These are phyloP conservation scores for Penicillium sp. DNA, from an alignment of 2,329 filamentous ascomycete genomes.

Conservation along the genomic window DNA sequence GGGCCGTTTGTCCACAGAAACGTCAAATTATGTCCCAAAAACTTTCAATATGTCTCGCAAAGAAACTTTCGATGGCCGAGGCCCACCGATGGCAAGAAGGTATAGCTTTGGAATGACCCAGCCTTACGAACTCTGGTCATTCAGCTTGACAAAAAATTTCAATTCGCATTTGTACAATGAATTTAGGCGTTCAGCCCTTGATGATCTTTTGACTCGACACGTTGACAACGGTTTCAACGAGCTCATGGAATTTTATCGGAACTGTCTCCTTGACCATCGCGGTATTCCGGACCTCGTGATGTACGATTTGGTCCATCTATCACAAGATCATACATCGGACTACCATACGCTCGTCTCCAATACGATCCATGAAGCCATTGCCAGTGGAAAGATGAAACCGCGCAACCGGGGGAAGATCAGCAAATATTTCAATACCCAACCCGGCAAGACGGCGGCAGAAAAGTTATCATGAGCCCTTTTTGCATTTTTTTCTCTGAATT, in stretches of 20 bases:
- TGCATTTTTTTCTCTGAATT: constrained; percentile 7
- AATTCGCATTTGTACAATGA: constrained; percentile 67
- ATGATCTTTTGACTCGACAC: constrained; percentile 50
- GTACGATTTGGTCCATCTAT: constrained; percentile 48
- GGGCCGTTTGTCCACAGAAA: constrained; percentile 5
- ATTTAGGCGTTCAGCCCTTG: constrained; percentile 58
- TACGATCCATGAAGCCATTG: constrained; percentile 4
- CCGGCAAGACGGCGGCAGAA: constrained; percentile 25
- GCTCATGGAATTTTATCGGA: constrained; percentile 58
- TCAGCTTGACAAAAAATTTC: constrained; percentile 65
- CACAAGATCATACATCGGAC: constrained; percentile 27
- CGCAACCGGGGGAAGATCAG: constrained; percentile 39
- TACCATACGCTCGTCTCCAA: neutral
- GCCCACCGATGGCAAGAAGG: constrained; percentile 30
- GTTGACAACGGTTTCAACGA: constrained; percentile 52
- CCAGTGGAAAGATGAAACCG: constrained; percentile 45
- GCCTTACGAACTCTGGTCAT: constrained; percentile 66
- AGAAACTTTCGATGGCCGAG: constrained; percentile 45
- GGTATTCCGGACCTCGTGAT: constrained; percentile 48
- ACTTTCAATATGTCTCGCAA: constrained; percentile 43
- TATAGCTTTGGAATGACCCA: constrained; percentile 47
- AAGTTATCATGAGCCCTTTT: constrained; percentile 24
- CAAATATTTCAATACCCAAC: constrained; percentile 10
- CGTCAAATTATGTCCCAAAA: constrained; percentile 32
- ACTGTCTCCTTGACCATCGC: constrained; percentile 45